Evolutionary conservation across 2,329 filamentous ascomycete species (phyloP).

Genomic region (Botrytis sinoallii): DNA sequence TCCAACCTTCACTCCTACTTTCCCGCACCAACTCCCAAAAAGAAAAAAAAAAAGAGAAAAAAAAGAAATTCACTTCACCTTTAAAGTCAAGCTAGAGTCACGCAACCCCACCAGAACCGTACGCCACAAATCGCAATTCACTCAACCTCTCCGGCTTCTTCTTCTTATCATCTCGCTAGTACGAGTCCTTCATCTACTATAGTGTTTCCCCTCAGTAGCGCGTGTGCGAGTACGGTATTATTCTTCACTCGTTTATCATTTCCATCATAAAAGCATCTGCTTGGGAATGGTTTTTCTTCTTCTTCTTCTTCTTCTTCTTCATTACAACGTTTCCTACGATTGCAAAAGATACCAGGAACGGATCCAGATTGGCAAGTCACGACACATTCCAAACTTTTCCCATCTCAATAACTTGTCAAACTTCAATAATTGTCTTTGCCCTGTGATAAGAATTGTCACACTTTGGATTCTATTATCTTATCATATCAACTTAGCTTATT

Average conservation of each 20-base stretch:
- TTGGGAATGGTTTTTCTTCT: background rate
- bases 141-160: background rate
- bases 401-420: background rate
- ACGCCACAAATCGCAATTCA: background rate
- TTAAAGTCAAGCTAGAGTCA: background rate
- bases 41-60: too few relatives aligned
- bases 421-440: background rate
- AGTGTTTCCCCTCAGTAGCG: background rate
- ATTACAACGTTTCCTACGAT: background rate
- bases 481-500: background rate
- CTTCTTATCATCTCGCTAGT: background rate
- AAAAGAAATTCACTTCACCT: background rate
- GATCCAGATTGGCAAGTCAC: background rate
- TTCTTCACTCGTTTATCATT: background rate
- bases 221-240: background rate
- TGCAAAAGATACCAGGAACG: background rate
- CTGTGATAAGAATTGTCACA: background rate
- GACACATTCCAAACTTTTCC: background rate
- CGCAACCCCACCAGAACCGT: background rate
- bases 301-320: background rate
- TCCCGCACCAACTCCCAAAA: background rate
- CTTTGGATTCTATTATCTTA: too few relatives aligned
- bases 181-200: background rate
- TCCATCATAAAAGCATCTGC: background rate
- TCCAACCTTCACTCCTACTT: background rate